Evolutionary conservation across 768 basidiomycete species (phyloP), one percentile per base, ranked within the genome.

Genomic region (Artomyces pyxidatus): DNA sequence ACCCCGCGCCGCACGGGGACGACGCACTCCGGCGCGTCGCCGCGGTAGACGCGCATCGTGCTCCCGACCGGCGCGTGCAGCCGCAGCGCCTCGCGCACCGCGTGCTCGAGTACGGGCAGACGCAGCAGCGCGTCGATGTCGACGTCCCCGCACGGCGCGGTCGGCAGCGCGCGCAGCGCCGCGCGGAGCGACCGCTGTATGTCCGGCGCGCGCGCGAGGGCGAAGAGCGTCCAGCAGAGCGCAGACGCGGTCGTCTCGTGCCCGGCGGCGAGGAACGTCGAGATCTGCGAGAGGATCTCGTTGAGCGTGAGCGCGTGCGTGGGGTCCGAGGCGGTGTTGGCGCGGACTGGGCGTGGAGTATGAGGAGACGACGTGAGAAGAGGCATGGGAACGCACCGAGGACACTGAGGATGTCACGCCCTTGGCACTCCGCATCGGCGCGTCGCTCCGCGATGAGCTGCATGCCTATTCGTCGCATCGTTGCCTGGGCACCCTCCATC

Each of bases 221-320:
- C 72, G 59, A 79, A 81, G 3, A 85, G 67, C 47, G 75, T 75
- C 81, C 81, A 86, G 6, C 78, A 71, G 14, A 84, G 65, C 3
- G 80, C 76, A 6, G 71, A 71, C 0, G 77, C 69, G 16, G 75
- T 75, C 1, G 81, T 81, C 60, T 85, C 82, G 65, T 85, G 76
- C 10, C 83, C 83, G 4, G 80, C 78, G 12, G 76, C 70, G 26
- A 84, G 68, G 59, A 84, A 83, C 0, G 79, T 82, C 10, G 76
- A 73, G 52, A 83, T 82, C 54, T 83, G 83, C 55, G 71, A 78
- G 21, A 80, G 65, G 2, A 77, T 72, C 52, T 86, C 81, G n/a
- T 69, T 63, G 30, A 74, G 70, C 10, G 74, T 70, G 68, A 86
- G 70, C n/a, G 70, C 69, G 51, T 75, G 71, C 0, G 68, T 64